phyloP scores from a whole-genome alignment of 495 filamentous ascomycete genomes.

The Neurospora discreta region DNA sequence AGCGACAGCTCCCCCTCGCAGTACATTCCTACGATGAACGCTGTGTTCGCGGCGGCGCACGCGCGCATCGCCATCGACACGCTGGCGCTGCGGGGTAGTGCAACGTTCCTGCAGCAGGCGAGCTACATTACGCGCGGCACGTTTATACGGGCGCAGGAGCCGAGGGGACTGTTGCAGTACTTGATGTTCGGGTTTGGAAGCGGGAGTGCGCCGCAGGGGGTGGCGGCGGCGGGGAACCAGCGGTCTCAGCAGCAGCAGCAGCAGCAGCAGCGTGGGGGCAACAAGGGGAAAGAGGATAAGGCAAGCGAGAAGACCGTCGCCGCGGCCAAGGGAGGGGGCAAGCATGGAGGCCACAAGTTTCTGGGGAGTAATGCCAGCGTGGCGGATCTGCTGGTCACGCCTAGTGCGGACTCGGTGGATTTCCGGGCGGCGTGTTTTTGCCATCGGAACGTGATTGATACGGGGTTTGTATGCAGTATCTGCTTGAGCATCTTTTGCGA shows the following conservation, averaged over 20 bases:
- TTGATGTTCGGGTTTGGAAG: conserved; percentile 80
- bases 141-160: conserved; percentile 60
- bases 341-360: conserved; percentile 21
- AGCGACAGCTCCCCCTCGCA: conserved; percentile 75
- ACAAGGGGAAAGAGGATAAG: not conserved
- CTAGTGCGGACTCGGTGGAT: conserved; percentile 79
- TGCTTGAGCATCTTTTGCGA: conserved; percentile 68
- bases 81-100: conserved; percentile 65
- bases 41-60: conserved; percentile 87
- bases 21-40: conserved; percentile 97
- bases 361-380: conserved; percentile 8
- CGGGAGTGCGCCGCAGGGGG: conserved; percentile 25
- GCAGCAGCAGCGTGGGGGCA: not conserved
- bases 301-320: not conserved
- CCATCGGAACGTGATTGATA: conserved; percentile 79
- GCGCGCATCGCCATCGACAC: conserved; percentile 82
- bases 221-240: not conserved
- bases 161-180: conserved; percentile 68
- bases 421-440: conserved; percentile 97
- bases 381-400: conserved; percentile 48
- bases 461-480: conserved; percentile 90
- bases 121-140: conserved; percentile 81
- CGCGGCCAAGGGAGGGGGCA: conserved; percentile 50
- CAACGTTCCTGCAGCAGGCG: conserved; percentile 90
- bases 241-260: not conserved